Conservation (phyloP, 768 basidiomycete genomes). For the Boletus sp. region DNA sequence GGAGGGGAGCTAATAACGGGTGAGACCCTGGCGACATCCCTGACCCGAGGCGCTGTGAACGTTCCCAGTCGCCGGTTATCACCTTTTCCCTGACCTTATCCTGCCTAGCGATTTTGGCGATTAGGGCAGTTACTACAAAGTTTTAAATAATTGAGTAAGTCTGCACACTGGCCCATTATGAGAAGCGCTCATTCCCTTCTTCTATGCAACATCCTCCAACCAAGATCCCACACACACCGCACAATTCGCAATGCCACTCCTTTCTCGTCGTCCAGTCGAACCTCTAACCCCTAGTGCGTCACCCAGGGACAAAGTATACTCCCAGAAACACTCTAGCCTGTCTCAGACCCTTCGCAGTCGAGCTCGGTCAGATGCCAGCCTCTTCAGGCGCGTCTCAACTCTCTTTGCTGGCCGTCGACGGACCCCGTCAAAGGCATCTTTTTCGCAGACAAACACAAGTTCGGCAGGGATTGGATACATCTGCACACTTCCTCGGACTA, state of each 20-base stretch:
- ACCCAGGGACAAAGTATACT: slow-evolving; percentile 1
- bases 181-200: neutral
- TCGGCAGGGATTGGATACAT: slow-evolving; percentile 18
- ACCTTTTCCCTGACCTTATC: slow-evolving; percentile 5
- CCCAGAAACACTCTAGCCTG: neutral
- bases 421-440: slow-evolving; percentile 11
- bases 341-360: slow-evolving; percentile 18
- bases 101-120: slow-evolving; percentile 22
- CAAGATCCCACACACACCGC: neutral
- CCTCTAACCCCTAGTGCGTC: slow-evolving; percentile 7
- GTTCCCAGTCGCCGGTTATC: slow-evolving; percentile 4
- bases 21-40: slow-evolving; percentile 20
- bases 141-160: slow-evolving; percentile 24
- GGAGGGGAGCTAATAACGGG: neutral
- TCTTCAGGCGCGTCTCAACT: slow-evolving; percentile 29
- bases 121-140: neutral
- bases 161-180: neutral
- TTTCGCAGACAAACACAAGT: slow-evolving; percentile 2
- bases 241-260: slow-evolving; percentile 25
- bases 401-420: slow-evolving; percentile 28
- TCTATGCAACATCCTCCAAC: slow-evolving; percentile 17
- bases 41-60: slow-evolving; percentile 7
- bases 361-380: slow-evolving; percentile 25
- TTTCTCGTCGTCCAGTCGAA: slow-evolving; percentile 30
- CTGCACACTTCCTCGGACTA: slow-evolving; percentile 8